Conservation (phyloP, 2,329 filamentous ascomycete genomes). For the Leptosphaerulina australis region DNA sequence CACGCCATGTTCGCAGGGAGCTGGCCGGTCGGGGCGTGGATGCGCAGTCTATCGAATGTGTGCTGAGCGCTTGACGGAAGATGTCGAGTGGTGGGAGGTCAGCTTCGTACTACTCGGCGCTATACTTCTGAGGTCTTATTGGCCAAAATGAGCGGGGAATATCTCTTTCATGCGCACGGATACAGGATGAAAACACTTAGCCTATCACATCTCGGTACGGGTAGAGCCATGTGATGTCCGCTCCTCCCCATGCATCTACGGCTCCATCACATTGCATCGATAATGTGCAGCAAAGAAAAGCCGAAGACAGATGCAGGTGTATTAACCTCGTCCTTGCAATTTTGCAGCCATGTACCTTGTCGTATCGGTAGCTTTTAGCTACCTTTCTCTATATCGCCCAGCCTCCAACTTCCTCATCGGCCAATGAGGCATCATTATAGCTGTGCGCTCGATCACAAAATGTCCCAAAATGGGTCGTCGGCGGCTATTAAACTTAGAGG, state of each 20-base stretch:
- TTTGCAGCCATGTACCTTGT: slow-evolving; percentile 30
- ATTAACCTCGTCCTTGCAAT: slow-evolving; percentile 14
- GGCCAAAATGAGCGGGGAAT: slow-evolving; percentile 32
- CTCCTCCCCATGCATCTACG: slow-evolving; percentile 32
- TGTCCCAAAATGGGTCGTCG: slow-evolving; percentile 36
- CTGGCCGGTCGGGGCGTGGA: slow-evolving; percentile 35
- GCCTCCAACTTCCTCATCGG: slow-evolving; percentile 28
- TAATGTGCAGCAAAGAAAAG: slow-evolving; percentile 15
- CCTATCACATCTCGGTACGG: slow-evolving; percentile 27
- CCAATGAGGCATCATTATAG: slow-evolving; percentile 7
- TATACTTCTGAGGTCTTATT: slow-evolving; percentile 29
- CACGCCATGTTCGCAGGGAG: slow-evolving; percentile 40
- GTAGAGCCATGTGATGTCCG: slow-evolving; percentile 38
- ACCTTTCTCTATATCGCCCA: slow-evolving; percentile 28
- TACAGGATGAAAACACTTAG: slow-evolving; percentile 35
- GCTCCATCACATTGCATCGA: slow-evolving; percentile 44
- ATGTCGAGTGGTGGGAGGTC: slow-evolving; percentile 41
- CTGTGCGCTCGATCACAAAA: slow-evolving; percentile 33
- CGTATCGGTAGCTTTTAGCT: slow-evolving; percentile 43
- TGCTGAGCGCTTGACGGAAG: slow-evolving; percentile 44
- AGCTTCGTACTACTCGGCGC: slow-evolving; percentile 36
- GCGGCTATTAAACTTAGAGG: slow-evolving; percentile 44
- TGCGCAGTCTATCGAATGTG: slow-evolving; percentile 45
- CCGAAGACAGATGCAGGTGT: slow-evolving; percentile 21
- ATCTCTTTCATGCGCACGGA: slow-evolving; percentile 29